phyloP scores from a whole-genome alignment of 495 filamentous ascomycete species.

The Alectoria sarmentosa region DNA sequence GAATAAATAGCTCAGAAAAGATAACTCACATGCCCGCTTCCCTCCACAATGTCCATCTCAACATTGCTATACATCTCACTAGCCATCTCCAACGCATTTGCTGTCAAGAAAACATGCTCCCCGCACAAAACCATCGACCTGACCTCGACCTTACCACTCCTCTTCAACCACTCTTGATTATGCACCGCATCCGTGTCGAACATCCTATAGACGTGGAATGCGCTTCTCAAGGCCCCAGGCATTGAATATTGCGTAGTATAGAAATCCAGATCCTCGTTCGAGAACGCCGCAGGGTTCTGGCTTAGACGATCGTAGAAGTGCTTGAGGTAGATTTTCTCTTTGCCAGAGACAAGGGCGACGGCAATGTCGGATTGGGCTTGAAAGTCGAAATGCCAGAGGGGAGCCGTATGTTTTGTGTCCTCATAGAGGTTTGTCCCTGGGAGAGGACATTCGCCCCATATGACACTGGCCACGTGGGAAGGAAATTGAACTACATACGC shows the following conservation, averaged over 20 bases:
- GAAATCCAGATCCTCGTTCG: constrained; percentile 32
- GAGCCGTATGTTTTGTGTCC: constrained; percentile 26
- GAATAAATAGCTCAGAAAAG: too few species aligned
- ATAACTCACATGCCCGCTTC: constrained; percentile 34
- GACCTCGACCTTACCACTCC: constrained; percentile 37
- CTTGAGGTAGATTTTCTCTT: constrained; percentile 38
- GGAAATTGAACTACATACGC: constrained; percentile 33
- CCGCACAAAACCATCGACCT: constrained; percentile 35
- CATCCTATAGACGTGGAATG: constrained; percentile 36
- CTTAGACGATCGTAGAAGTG: constrained; percentile 38
- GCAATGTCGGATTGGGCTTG: constrained; percentile 38
- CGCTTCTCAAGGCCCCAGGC: constrained; percentile 36
- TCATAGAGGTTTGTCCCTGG: constrained; percentile 35
- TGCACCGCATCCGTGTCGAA: constrained; percentile 38
- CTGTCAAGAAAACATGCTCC: constrained; percentile 26
- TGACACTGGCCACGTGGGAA: constrained; percentile 30
- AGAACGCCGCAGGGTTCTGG: constrained; percentile 35
- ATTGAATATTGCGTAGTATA: constrained; percentile 34
- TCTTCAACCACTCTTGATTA: constrained; percentile 31
- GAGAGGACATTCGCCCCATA: constrained; percentile 42
- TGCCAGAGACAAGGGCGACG: constrained; percentile 35
- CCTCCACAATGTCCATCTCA: constrained; percentile 27
- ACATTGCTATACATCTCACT: constrained; percentile 32
- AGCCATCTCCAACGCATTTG: constrained; percentile 29
- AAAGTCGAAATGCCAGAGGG: constrained; percentile 42